Percentiles rank a stretch among this genome's conserved stretches.
Conservation (phyloP, 495 filamentous ascomycete species). For the Penicillium dipodomyicola region DNA sequence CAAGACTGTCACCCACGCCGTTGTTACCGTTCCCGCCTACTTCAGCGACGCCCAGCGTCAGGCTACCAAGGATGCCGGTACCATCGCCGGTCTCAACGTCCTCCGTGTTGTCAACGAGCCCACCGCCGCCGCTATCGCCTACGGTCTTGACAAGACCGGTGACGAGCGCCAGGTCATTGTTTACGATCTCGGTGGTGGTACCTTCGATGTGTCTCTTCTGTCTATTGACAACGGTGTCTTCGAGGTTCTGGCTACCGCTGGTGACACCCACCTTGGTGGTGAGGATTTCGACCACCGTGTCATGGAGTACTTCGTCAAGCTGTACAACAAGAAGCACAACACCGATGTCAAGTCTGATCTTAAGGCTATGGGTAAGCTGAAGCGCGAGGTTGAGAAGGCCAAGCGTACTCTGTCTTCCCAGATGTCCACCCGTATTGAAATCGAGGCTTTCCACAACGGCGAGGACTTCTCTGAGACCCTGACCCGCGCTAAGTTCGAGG, state of each 20-base stretch:
- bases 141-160: constrained; percentile 81
- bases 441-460: constrained; percentile 95
- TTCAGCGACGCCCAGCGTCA: constrained; percentile 99
- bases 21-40: constrained; percentile 97
- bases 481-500: constrained; percentile 98
- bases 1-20: constrained; percentile 94
- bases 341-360: constrained; percentile 90
- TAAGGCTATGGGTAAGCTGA: constrained; percentile 99
- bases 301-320: constrained; percentile 96
- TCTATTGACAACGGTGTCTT: constrained; percentile 97
- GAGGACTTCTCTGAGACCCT: constrained; percentile 98
- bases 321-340: constrained; percentile 98
- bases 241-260: constrained; percentile 95
- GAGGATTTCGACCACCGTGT: constrained; percentile 99
- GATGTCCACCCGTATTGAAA: constrained; percentile 97
- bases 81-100: constrained; percentile 92
- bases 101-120: constrained; percentile 97
- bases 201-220: constrained; percentile 98
- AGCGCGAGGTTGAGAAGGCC: constrained; percentile 99
- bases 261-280: constrained; percentile 99
- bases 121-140: constrained; percentile 83
- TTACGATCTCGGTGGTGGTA: constrained; percentile 99
- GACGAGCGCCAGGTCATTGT: constrained; percentile 91
- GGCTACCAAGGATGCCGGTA: constrained; percentile 96
- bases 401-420: constrained; percentile 98